These are phyloP conservation scores for Neopestalotiopsis rosae DNA, from an alignment of 2,329 filamentous ascomycete genomes.

Conservation along the genomic window DNA sequence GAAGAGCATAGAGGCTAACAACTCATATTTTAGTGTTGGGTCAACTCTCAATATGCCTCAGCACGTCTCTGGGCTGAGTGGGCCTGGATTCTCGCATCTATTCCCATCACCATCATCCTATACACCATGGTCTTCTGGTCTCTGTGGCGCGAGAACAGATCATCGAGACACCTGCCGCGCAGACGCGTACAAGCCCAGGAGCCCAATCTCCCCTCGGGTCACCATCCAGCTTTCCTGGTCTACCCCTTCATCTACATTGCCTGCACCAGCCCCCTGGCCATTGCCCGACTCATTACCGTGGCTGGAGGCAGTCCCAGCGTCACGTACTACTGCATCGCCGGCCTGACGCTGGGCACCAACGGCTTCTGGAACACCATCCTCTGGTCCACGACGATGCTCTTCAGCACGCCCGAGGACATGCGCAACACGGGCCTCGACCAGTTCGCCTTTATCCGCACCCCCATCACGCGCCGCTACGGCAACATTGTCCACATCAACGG, in stretches of 20 bases:
- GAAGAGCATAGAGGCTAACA: neutral
- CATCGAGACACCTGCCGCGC: conserved; percentile 19
- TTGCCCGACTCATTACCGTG: conserved; percentile 21
- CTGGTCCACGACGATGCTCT: conserved; percentile 26
- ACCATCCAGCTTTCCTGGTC: conserved; percentile 26
- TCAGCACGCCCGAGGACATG: conserved; percentile 24
- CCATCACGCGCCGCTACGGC: conserved; percentile 18
- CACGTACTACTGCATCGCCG: conserved; percentile 22
- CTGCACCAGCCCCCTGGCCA: conserved; percentile 23
- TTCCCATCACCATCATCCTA: conserved; percentile 19
- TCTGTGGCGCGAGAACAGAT: conserved; percentile 23
- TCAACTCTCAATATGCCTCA: conserved; percentile 19
- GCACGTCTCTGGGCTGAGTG: conserved; percentile 23
- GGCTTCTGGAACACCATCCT: conserved; percentile 25
- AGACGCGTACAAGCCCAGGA: neutral
- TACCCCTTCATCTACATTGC: conserved; percentile 26
- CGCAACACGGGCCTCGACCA: conserved; percentile 22
- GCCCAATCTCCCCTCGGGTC: conserved; percentile 18
- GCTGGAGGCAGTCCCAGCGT: conserved; percentile 11
- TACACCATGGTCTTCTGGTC: conserved; percentile 22
- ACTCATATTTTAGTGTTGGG: conserved; percentile 21
- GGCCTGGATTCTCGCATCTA: conserved; percentile 22
- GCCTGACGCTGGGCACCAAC: conserved; percentile 21
- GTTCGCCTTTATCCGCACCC: conserved; percentile 25
- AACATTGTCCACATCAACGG: conserved; percentile 23